These are phyloP conservation scores for Clavulina sp. DNA, from an alignment of 768 basidiomycete genomes.

Conservation along the genomic window DNA sequence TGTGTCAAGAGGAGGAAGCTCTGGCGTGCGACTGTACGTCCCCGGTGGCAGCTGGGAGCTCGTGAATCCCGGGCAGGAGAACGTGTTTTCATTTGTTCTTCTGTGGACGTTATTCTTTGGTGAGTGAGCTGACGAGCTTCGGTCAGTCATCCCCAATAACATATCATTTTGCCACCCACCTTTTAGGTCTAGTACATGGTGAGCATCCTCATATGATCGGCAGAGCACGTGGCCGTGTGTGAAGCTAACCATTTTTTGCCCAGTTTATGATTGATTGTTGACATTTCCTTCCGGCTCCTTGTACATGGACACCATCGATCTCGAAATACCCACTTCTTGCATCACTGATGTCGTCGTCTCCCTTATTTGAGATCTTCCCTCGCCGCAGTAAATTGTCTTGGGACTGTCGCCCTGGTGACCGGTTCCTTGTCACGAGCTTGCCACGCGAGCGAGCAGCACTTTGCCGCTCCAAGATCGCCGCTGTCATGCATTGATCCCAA, in stretches of 20 bases:
- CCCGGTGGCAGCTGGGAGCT: constrained; percentile 48
- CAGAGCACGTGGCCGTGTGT: too few relatives aligned
- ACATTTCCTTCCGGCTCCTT: too few relatives aligned
- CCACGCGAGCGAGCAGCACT: neutral
- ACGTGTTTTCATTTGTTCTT: constrained; percentile 75
- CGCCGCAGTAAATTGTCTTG: too few relatives aligned
- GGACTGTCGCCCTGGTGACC: constrained; percentile 10
- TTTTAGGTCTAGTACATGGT: neutral
- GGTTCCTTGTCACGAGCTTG: constrained; percentile 2
- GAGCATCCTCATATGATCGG: neutral
- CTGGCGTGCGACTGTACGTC: constrained; percentile 40
- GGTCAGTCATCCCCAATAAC: neutral
- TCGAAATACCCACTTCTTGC: too few relatives aligned
- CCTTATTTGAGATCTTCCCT: too few relatives aligned
- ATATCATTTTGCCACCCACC: neutral
- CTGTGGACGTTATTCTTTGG: constrained; percentile 92
- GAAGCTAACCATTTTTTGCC: too few relatives aligned
- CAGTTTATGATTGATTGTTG: too few relatives aligned
- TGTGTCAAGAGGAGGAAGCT: neutral
- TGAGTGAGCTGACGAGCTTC: too few relatives aligned
- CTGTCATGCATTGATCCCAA: too few relatives aligned
- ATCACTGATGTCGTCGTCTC: too few relatives aligned
- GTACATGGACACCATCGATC: too few relatives aligned
- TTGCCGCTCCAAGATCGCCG: too few relatives aligned
- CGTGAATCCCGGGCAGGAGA: constrained; percentile 76